Evolutionary conservation across 2,329 filamentous ascomycete genomes (phyloP).

Genomic region (Fusarium equiseti): DNA sequence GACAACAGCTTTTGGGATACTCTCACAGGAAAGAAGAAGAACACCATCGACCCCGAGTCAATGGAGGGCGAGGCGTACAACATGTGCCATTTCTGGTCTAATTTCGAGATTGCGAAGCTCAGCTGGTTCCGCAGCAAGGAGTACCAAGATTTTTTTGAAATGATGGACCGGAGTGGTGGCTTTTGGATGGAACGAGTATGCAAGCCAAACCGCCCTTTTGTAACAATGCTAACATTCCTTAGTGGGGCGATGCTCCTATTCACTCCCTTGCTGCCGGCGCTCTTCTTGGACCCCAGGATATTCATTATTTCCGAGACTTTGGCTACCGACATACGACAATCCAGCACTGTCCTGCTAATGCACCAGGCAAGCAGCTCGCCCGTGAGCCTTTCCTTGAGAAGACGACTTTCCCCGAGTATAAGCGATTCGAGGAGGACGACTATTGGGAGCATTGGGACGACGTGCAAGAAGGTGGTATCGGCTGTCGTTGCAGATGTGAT

Average conservation of each 20-base stretch:
- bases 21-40: slow-evolving; percentile 75
- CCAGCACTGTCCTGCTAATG: slow-evolving; percentile 97
- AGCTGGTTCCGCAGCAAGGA: slow-evolving; percentile 98
- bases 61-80: slow-evolving; percentile 99
- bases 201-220: slow-evolving; percentile 29
- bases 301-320: slow-evolving; percentile 99
- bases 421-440: slow-evolving; percentile 89
- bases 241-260: slow-evolving; percentile 99
- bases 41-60: slow-evolving; percentile 86
- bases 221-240: slow-evolving; percentile 43
- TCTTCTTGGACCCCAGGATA: slow-evolving; percentile 82
- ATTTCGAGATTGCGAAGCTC: slow-evolving; percentile 96
- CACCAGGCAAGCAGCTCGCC: slow-evolving; percentile 85
- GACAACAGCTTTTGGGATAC: slow-evolving; percentile 86
- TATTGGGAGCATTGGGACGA: slow-evolving; percentile 94
- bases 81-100: slow-evolving; percentile 99
- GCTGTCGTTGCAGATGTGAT: slow-evolving; percentile 95
- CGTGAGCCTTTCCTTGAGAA: slow-evolving; percentile 84
- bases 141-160: slow-evolving; percentile 97
- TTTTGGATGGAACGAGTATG: slow-evolving; percentile 98
- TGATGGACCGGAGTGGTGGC: slow-evolving; percentile 97
- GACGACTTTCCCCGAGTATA: slow-evolving; percentile 84
- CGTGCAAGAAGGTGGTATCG: slow-evolving; percentile 94
- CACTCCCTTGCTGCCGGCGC: slow-evolving; percentile 96
- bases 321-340: slow-evolving; percentile 99